Percentiles rank a stretch among this genome's conserved stretches.
These are phyloP conservation scores for Colletotrichum tanaceti DNA, from an alignment of 2,329 filamentous ascomycete species.

Conservation along the genomic window DNA sequence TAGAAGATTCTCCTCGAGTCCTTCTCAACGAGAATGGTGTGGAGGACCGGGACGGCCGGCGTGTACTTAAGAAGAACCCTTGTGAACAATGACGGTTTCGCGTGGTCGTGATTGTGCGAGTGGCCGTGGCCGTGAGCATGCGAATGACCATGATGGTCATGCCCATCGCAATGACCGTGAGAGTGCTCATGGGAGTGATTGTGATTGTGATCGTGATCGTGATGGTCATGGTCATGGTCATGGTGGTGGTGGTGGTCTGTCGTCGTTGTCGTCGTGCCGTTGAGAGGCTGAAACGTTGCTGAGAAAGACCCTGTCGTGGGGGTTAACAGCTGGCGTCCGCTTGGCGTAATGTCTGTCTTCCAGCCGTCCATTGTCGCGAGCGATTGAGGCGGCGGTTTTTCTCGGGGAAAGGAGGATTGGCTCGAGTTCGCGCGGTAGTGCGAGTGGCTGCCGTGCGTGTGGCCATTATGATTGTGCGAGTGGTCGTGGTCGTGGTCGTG, in stretches of 20 bases:
- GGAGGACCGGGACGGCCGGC: slow-evolving; percentile 79
- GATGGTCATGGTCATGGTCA: slow-evolving; percentile 44
- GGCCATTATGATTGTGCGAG: slow-evolving; percentile 40
- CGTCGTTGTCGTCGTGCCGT: slow-evolving; percentile 24
- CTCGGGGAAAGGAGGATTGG: slow-evolving; percentile 42
- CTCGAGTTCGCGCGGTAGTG: slow-evolving; percentile 40
- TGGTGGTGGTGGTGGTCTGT: slow-evolving; percentile 44
- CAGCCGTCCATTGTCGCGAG: slow-evolving; percentile 53
- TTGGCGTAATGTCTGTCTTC: slow-evolving; percentile 55
- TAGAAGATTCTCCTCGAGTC: slow-evolving; percentile 97
- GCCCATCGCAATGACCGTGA: slow-evolving; percentile 45
- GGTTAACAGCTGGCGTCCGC: slow-evolving; percentile 55
- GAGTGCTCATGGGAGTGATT: slow-evolving; percentile 43
- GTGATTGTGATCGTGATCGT: slow-evolving; percentile 41
- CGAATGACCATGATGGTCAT: slow-evolving; percentile 48
- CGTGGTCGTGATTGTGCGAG: slow-evolving; percentile 52
- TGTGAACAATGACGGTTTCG: slow-evolving; percentile 75
- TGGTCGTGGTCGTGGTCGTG: slow-evolving; percentile 49
- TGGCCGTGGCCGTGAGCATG: slow-evolving; percentile 42
- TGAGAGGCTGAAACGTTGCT: slow-evolving; percentile 35
- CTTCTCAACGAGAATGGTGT: slow-evolving; percentile 88
- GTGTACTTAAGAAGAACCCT: slow-evolving; percentile 76
- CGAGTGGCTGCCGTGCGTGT: slow-evolving; percentile 47
- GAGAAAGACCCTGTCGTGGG: slow-evolving; percentile 42
- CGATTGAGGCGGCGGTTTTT: slow-evolving; percentile 49